phyloP scores from a whole-genome alignment of 1,284 basidiomycete species.

The Ustilago xerochloae region DNA sequence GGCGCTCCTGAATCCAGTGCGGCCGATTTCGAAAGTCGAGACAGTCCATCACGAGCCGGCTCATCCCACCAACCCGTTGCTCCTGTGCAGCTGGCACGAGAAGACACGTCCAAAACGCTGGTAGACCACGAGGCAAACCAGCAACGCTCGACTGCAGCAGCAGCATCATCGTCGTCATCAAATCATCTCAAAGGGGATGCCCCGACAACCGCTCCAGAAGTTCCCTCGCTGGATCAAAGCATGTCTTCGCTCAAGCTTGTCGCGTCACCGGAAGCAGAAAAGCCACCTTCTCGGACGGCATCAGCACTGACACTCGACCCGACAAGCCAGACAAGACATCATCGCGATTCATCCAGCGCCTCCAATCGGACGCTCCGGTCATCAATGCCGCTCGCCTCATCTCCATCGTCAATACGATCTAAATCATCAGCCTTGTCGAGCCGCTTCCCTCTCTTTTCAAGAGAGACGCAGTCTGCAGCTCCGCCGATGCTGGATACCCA shows the following conservation, averaged over 20 bases:
- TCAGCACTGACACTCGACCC: slow-evolving; percentile 22
- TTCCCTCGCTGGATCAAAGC: slow-evolving; percentile 15
- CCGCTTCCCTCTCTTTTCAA: slow-evolving; percentile 35
- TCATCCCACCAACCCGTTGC: neutral
- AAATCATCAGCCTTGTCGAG: slow-evolving; percentile 43
- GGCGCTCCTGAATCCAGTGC: slow-evolving; percentile 2
- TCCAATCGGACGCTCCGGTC: slow-evolving; percentile 49
- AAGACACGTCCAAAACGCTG: slow-evolving; percentile 40
- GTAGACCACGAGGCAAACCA: slow-evolving; percentile 1
- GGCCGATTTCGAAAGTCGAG: neutral
- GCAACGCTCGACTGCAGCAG: slow-evolving; percentile 3
- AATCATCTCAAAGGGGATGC: slow-evolving; percentile 1
- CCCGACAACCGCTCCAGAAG: slow-evolving; percentile 8
- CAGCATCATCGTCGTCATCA: neutral
- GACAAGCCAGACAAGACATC: slow-evolving; percentile 21
- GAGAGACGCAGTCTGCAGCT: slow-evolving; percentile 41
- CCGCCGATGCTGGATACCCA: slow-evolving; percentile 60
- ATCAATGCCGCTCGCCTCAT: slow-evolving; percentile 32
- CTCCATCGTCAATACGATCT: slow-evolving; percentile 53
- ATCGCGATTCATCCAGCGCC: slow-evolving; percentile 40
- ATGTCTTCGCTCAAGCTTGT: slow-evolving; percentile 23
- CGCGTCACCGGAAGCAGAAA: slow-evolving; percentile 12
- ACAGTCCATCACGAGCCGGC: neutral
- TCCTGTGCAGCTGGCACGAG: slow-evolving; percentile 11
- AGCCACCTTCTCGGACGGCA: slow-evolving; percentile 7